Evolutionary conservation across 352 stramenopile genomes (phyloP), one percentile per base, ranked within the genome.

Genomic region (Phytophthora crassamura): DNA sequence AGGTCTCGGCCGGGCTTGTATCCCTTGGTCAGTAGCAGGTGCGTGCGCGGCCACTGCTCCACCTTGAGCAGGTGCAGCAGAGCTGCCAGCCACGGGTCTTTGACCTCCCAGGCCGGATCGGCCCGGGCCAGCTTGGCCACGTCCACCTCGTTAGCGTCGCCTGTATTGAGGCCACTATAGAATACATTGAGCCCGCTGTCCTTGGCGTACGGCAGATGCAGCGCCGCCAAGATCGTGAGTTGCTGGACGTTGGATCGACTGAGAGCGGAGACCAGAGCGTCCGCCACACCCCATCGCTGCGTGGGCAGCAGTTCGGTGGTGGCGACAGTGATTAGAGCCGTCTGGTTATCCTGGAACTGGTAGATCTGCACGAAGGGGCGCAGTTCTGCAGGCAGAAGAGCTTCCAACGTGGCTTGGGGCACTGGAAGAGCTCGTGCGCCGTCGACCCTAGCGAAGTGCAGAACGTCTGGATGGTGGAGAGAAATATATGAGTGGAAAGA

Each of bases 181-280:
- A 87, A 90, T 9, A 89, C 79, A 33, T 74, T 82, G 32, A 65
- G 64, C 45, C 45, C 57, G 40, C 54, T 34, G 6, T 78, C 64
- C 46, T 88, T 83, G 51, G 80, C 83, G 62, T 88, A 77, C 20
- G 83, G 79, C 36, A 91, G 59, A 54, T 91, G 79, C 49, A 90
- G 56, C 20, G 83, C 69, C 35, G 72, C 79, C 18, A 88, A 46
- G 14, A 90, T 59, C 18, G 64, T 79, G 41, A 91, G 67, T 47
- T 63, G 39, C 12, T 78, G 47, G 8, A 89, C 72, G 32, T 77
- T 49, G 9, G 59, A 62, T 16, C 50, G 56, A 52, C 69, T 75
- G 1, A 91, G 36, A 36, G 66, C 60, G 16, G 70, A 62, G 3
- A 84, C 52, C 7, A 91, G 56, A 28, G 77, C 73, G 43, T 88